Conservation (phyloP, 1,284 basidiomycete genomes). For the Anthracocystis walkeri region DNA sequence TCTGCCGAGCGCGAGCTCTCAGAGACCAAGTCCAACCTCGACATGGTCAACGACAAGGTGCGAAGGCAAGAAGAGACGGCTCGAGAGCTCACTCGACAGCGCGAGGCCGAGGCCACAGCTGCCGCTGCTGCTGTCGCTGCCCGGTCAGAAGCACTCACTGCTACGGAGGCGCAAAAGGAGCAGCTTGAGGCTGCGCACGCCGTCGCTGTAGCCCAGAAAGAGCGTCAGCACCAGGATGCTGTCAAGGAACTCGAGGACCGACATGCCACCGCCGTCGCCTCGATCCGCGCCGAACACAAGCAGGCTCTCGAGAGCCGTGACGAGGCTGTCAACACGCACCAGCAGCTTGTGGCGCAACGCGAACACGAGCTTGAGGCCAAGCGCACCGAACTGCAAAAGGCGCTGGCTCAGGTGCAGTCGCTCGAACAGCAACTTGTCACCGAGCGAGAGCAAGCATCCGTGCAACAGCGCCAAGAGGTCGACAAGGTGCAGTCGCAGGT, state of each 20-base stretch:
- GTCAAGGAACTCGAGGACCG: constrained; percentile 52
- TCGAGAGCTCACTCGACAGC: constrained; percentile 36
- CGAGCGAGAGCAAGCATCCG: constrained; percentile 27
- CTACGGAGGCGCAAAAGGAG: constrained; percentile 49
- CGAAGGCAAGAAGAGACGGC: constrained; percentile 46
- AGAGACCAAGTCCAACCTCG: constrained; percentile 40
- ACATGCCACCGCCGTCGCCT: constrained; percentile 30
- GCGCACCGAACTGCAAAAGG: constrained; percentile 22
- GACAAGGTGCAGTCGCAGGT: constrained; percentile 17
- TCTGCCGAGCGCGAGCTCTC: constrained; percentile 38
- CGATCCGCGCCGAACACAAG: constrained; percentile 46
- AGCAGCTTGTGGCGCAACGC: constrained; percentile 27
- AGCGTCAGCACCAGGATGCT: constrained; percentile 43
- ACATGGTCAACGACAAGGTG: constrained; percentile 47
- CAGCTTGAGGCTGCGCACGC: constrained; percentile 40
- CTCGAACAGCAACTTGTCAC: constrained; percentile 24
- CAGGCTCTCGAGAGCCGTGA: constrained; percentile 45
- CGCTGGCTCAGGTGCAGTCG: constrained; percentile 6
- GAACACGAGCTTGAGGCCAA: constrained; percentile 31
- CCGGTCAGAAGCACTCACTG: constrained; percentile 46
- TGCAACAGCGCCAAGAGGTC: constrained; percentile 23
- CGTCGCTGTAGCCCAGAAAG: constrained; percentile 41
- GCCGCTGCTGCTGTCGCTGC: constrained; percentile 46
- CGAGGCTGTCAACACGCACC: constrained; percentile 23
- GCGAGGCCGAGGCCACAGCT: constrained; percentile 45